Percentiles rank a stretch among this genome's conserved stretches.
Conservation (phyloP, 2,329 filamentous ascomycete genomes). For the Ambrosiella cleistominuta region DNA sequence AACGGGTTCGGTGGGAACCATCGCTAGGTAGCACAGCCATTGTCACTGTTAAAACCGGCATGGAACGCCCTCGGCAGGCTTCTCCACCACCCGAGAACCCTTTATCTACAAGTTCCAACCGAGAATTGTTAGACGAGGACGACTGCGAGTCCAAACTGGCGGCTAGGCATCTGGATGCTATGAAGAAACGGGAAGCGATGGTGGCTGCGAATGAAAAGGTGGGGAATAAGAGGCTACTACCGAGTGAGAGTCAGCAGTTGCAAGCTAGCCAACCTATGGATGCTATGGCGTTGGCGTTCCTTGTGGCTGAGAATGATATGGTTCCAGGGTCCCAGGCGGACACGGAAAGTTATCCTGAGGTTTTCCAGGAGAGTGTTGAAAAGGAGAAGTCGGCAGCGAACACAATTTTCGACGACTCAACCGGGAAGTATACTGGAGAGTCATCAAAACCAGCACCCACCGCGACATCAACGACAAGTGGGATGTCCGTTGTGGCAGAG, state of each 20-base stretch:
- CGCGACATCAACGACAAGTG: background rate
- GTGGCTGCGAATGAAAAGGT: background rate
- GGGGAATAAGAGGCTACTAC: constrained; percentile 19
- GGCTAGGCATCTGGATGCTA: constrained; percentile 8
- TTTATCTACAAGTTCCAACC: background rate
- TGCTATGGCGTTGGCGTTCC: constrained; percentile 33
- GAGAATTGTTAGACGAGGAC: background rate
- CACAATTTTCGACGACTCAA: background rate
- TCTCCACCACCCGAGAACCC: constrained; percentile 4
- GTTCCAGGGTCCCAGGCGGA: constrained; percentile 10
- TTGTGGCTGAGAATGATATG: constrained; percentile 24
- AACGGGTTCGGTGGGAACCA: constrained; percentile 23
- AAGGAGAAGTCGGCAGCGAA: constrained; percentile 5
- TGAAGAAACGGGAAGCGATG: background rate
- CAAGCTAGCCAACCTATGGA: constrained; percentile 24
- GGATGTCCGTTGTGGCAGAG: background rate
- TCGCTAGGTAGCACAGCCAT: constrained; percentile 8
- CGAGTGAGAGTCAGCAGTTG: constrained; percentile 26
- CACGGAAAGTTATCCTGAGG: constrained; percentile 7
- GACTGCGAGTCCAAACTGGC: constrained; percentile 15
- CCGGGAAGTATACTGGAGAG: no score
- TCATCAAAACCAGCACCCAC: no score
- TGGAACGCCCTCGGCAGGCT: background rate
- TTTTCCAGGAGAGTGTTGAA: constrained; percentile 3
- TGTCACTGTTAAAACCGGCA: constrained; percentile 5